Evolutionary conservation across 208 protist species (phyloP).

Genomic region (Trichomonas tenax): DNA sequence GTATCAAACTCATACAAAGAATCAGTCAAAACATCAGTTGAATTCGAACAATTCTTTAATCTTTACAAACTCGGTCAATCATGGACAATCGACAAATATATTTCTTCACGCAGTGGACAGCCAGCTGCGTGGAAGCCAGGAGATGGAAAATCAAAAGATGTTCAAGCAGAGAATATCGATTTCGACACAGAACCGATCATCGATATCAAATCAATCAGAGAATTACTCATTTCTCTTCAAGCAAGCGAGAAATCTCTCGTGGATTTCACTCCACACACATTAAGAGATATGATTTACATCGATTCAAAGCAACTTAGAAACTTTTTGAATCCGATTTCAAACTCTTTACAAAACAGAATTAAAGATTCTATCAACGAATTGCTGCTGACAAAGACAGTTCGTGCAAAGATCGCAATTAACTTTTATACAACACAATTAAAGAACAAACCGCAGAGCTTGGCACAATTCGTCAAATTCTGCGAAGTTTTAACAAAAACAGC

Average conservation of each 20-base stretch:
- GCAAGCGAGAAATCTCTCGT: background rate
- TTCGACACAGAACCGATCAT: conserved; percentile 7
- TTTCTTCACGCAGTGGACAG: background rate
- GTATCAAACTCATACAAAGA: background rate
- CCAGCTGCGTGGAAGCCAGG: background rate
- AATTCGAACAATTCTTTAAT: background rate
- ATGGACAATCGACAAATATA: background rate
- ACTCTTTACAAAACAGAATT: background rate
- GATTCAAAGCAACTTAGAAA: background rate
- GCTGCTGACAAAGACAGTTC: background rate
- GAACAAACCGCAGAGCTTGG: background rate
- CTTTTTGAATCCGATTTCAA: background rate
- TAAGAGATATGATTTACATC: background rate
- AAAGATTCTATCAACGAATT: background rate
- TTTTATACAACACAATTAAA: background rate
- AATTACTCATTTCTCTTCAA: background rate
- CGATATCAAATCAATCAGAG: background rate
- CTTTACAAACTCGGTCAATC: background rate
- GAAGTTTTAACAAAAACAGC: background rate
- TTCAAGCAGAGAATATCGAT: background rate
- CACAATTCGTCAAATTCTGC: background rate
- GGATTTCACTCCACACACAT: background rate
- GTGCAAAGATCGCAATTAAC: background rate
- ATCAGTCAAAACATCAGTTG: background rate
- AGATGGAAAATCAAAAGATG: background rate